These are phyloP conservation scores for Aristolochia californica DNA, from an alignment of 164 flowering plant species.

Conservation along the genomic window DNA sequence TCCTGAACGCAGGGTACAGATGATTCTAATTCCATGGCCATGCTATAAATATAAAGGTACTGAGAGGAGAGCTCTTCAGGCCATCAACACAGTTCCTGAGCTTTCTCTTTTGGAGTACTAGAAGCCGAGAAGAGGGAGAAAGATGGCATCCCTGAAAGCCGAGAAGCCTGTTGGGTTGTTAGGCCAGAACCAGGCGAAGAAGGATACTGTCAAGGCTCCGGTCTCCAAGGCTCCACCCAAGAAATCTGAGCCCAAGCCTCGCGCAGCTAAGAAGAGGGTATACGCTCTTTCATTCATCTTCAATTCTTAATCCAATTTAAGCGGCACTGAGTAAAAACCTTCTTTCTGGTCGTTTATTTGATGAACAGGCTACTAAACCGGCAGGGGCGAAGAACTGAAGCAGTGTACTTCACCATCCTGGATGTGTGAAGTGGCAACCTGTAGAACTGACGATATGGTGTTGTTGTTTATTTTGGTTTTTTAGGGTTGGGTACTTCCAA, in stretches of 20 bases:
- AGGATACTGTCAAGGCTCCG: conserved; percentile 18
- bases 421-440: not conserved
- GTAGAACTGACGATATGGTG: not conserved
- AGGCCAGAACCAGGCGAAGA: conserved; percentile 21
- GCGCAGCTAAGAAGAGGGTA: conserved; percentile 29
- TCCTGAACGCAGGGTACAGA: conserved; percentile 1
- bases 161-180: conserved; percentile 28
- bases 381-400: not conserved
- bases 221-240: conserved; percentile 23
- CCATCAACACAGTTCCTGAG: conserved; percentile 7
- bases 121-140: not conserved
- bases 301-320: not conserved
- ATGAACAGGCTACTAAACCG: not conserved
- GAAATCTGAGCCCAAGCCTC: conserved; percentile 23
- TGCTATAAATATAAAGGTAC: conserved; percentile 10
- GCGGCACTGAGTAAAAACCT: not conserved
- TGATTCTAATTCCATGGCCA: conserved; percentile 8
- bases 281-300: not conserved
- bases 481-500: not conserved
- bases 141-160: conserved; percentile 42
- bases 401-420: not conserved
- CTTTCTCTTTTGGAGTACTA: not conserved
- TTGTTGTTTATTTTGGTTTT: not conserved
- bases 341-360: not conserved
- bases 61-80: conserved; percentile 6